These are phyloP conservation scores for Gossypium gossypioides DNA, from an alignment of 441 rosid species.

Conservation along the genomic window DNA sequence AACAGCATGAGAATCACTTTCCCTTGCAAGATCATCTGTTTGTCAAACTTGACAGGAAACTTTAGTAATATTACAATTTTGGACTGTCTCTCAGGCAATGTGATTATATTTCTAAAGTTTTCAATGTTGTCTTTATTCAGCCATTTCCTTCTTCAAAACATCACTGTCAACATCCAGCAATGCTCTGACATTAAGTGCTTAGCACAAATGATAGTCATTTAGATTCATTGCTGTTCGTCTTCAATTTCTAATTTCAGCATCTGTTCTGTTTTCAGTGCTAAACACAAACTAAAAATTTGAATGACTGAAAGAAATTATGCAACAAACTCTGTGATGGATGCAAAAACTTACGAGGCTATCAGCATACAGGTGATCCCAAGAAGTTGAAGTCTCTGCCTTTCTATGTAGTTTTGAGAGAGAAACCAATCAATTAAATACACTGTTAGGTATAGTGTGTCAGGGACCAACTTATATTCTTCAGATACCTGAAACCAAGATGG, in stretches of 20 bases:
- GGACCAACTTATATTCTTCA: conserved; percentile 53
- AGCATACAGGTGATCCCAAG: conserved; percentile 72
- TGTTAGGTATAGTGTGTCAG: conserved; percentile 57
- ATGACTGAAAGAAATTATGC: background rate
- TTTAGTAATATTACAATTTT: background rate
- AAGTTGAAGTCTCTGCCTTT: conserved; percentile 51
- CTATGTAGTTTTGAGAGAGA: conserved; percentile 47
- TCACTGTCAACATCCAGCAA: background rate
- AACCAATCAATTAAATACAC: conserved; percentile 58
- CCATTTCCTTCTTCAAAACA: background rate
- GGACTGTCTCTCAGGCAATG: background rate
- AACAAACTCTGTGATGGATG: conserved; percentile 2
- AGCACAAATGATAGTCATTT: background rate
- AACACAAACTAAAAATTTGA: background rate
- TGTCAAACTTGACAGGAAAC: background rate
- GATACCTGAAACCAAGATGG: conserved; percentile 41
- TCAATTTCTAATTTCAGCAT: background rate
- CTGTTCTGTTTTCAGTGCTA: background rate
- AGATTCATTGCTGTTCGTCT: background rate
- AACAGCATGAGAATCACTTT: background rate
- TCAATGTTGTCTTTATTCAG: background rate
- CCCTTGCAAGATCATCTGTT: background rate
- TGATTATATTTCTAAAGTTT: background rate
- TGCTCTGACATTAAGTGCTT: background rate
- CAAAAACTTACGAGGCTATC: conserved; percentile 51